These are phyloP conservation scores for Nicotiana tabacum DNA, from an alignment of 257 asterid genomes.

Conservation along the genomic window DNA sequence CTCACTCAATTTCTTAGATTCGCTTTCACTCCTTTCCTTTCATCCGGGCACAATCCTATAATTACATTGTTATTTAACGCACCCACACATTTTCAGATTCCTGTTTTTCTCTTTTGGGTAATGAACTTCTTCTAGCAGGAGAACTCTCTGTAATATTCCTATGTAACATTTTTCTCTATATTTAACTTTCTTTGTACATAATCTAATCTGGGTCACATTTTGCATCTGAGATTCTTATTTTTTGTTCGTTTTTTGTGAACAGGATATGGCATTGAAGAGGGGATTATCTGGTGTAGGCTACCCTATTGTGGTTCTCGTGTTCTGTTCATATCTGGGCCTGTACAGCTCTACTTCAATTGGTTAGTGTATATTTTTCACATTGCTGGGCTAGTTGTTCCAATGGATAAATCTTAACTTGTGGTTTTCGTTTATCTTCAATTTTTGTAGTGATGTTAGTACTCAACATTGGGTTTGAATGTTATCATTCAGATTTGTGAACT, in stretches of 20 bases:
- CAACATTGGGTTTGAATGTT: background rate
- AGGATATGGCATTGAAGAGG: slow-evolving; percentile 15
- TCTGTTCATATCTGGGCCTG: slow-evolving; percentile 31
- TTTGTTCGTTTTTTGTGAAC: background rate
- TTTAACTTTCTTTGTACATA: background rate
- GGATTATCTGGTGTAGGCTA: slow-evolving; percentile 17
- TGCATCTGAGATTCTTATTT: background rate
- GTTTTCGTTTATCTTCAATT: background rate
- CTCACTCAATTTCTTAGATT: background rate
- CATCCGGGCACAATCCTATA: background rate
- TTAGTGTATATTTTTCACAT: slow-evolving; percentile 19
- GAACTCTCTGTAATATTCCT: background rate
- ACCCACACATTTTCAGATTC: background rate
- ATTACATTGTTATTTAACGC: background rate
- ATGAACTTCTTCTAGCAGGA: background rate
- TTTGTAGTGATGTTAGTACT: background rate
- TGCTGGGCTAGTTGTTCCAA: background rate
- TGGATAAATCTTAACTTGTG: background rate
- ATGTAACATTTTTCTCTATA: background rate
- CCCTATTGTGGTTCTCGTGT: slow-evolving; percentile 16
- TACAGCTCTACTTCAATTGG: slow-evolving; percentile 34
- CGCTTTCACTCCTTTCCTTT: background rate
- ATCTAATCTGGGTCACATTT: background rate
- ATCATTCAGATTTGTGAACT: background rate
- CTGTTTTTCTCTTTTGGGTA: background rate